Evolutionary conservation across 805 yeast genomes (phyloP), one percentile per base, ranked within the genome.

Genomic region (Ogataea nitratoaversa): DNA sequence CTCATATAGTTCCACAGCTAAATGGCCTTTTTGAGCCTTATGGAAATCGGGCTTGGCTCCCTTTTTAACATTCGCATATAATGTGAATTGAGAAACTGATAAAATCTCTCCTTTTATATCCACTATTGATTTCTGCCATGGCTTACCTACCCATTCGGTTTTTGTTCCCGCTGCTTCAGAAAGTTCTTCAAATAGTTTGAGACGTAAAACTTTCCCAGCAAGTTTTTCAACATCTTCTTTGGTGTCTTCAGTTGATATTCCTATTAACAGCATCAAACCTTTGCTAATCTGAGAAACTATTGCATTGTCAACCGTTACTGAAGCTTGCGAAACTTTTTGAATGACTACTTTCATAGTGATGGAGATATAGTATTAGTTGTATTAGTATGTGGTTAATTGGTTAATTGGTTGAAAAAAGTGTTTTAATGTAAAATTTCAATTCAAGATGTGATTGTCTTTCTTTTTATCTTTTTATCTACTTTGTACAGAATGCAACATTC

Each of bases 41-140:
- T 91, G 98, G 62, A 93, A 88, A 57, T 93, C 96, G 0, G 99
- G 98, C 56, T 91, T 91, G 1, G 96, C 74, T 11, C 97, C 98
- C 59, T 93, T 93, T 49, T 79, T 84, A 17, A 93, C 77, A 31
- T 76, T 83, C 0, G 88, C 99, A 59, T 83, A 78, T 30, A 93
- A 68, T 0, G 99, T 93, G 65, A 93, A 93, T 57, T 93, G 99
- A 2, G 96, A 87, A 1, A 93, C 91, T 2, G 95, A 83, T 7
- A 93, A 63, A 4, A 93, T 79, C 52, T 84, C 83, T 12, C 88
- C 95, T 2, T 71, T 62, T 16, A 75, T 65, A 34, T 88, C 95
- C 14, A 68, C 73, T 1, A 82, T 72, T 27, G 78, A 72, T 52
- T 75, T 74, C 48, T 81, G 79, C 99, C 99, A 93, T 4, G 84